Evolutionary conservation across 192 early-diverging fungal genomes (phyloP).

Genomic region (Coemansia sp.): DNA sequence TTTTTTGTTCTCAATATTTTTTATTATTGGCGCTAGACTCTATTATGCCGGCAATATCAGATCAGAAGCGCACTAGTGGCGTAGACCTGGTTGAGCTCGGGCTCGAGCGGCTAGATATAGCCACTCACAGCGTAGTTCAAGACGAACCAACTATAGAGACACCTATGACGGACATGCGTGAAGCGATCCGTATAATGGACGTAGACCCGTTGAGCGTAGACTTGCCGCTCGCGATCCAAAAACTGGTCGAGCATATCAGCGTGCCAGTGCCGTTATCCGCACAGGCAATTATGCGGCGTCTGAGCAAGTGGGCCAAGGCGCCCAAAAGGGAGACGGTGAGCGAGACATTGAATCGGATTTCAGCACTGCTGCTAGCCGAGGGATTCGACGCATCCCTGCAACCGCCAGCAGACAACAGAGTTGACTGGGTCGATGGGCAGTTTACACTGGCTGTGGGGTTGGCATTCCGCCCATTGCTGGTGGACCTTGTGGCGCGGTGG

Average conservation of each 20-base stretch:
- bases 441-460: constrained; percentile 24
- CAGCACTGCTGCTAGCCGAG: constrained; percentile 37
- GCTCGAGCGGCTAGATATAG: constrained; percentile 35
- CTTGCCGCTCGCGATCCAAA: constrained; percentile 26
- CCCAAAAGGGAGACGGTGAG: constrained; percentile 4
- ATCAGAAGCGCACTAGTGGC: neutral
- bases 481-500: constrained; percentile 84
- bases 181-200: constrained; percentile 21
- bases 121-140: neutral
- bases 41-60: constrained; percentile 6
- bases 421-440: constrained; percentile 35
- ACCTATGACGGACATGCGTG: neutral
- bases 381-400: constrained; percentile 6
- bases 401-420: neutral
- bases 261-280: constrained; percentile 7
- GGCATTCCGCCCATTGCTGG: constrained; percentile 70
- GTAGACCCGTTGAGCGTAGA: constrained; percentile 49
- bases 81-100: constrained; percentile 37
- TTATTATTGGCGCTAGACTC: neutral
- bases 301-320: constrained; percentile 24
- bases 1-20: neutral
- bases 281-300: neutral
- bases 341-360: constrained; percentile 20
- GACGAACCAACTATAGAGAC: neutral
- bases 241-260: constrained; percentile 7